phyloP scores from a whole-genome alignment of 1,284 basidiomycete genomes.

The Cerioporus squamosus region DNA sequence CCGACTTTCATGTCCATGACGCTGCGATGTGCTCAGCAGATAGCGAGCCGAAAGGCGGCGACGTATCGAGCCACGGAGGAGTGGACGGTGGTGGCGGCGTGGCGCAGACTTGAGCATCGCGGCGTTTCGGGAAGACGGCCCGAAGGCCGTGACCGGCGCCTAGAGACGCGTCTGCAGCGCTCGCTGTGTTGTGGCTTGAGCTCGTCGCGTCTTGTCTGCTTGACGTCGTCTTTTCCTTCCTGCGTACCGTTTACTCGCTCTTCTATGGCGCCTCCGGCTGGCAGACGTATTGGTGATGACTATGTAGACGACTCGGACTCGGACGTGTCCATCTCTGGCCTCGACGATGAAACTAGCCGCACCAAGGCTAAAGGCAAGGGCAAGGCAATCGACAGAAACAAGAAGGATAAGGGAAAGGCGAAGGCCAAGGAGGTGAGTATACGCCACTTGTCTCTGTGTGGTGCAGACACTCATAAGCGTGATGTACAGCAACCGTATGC shows the following conservation, averaged over 20 bases:
- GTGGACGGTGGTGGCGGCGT: neutral
- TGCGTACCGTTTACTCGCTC: no score
- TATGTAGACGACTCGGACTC: conserved; percentile 61
- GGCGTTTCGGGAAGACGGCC: neutral
- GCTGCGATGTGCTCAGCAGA: no score
- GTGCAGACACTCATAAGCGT: neutral
- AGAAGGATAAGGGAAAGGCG: conserved; percentile 52
- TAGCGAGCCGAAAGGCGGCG: no score
- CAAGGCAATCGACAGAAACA: conserved; percentile 43
- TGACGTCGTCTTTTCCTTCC: no score
- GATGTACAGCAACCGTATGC: conserved; percentile 75
- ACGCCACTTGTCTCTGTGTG: neutral
- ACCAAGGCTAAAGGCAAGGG: conserved; percentile 50
- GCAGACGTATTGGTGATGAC: conserved; percentile 29
- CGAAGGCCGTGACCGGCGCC: no score
- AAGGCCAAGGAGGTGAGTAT: conserved; percentile 57
- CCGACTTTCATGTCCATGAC: no score
- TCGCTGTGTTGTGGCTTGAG: no score
- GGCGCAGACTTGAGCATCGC: no score
- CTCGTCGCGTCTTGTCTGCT: no score
- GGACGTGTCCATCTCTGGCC: conserved; percentile 37
- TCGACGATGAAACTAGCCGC: conserved; percentile 46
- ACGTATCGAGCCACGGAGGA: no score
- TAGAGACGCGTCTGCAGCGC: no score
- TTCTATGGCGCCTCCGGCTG: neutral